Evolutionary conservation across 495 filamentous ascomycete genomes (phyloP), one percentile per base, ranked within the genome.

Genomic region (Lophiotrema nucula): DNA sequence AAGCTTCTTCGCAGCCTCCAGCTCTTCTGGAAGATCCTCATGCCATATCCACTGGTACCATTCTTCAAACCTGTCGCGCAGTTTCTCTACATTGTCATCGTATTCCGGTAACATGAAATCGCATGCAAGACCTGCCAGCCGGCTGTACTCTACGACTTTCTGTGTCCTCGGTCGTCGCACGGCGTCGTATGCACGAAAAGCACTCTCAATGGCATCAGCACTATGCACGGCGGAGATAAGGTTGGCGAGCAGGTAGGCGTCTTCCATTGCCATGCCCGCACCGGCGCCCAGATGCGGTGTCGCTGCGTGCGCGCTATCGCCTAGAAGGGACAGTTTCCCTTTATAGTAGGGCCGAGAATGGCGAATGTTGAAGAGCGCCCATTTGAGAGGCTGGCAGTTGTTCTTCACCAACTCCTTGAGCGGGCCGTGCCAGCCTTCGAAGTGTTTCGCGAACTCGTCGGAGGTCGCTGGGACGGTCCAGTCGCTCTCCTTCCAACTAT

Each of bases 261-360:
- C 86, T 64, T 89, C 86, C 39, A 88, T 81, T 2, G 83, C 82
- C 70, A 84, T 80, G 0, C 86, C 85, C 0, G 84, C 84, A 1
- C 86, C 86, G 1, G 84, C 76, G 8, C 85, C 86, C 60, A 88
- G 82, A 61, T 88, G 84, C 0, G 86, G 87, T 2, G 85, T 86
- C 0, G 79, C 77, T 0, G 86, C 84, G 59, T 89, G 87, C 0
- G 86, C 86, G 0, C 84, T 84, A 60, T 89, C 86, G 1, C 87
- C 86, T 0, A 87, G 71, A 2, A 89, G 72, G 3, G 78, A 80
- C 0, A 88, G 62, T 0, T 76, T 72, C 1, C 77, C 79, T 27
- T 76, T 77, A 46, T 70, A 74, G 54, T 82, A 88, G 0, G 75
- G 79, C 3, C 76, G 74, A 4, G 79, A 73, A 15, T 78, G 78